These are phyloP conservation scores for Zalerion maritima DNA, from an alignment of 495 filamentous ascomycete genomes.

Conservation along the genomic window DNA sequence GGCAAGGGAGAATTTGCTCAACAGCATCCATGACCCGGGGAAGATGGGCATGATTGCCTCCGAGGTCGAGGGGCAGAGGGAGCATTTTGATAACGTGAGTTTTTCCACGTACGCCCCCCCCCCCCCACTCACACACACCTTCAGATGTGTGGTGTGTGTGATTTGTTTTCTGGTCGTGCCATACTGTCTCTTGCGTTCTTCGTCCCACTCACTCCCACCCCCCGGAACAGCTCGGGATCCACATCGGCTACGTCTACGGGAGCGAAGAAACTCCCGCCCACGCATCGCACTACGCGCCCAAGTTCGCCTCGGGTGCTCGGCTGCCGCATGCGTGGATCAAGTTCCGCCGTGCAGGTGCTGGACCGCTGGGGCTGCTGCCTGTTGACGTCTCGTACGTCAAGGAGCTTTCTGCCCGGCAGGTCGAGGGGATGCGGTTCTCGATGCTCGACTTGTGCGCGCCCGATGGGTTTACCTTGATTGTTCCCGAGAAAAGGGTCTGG, in stretches of 20 bases:
- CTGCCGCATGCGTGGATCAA: conserved; percentile 22
- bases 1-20: conserved; percentile 15
- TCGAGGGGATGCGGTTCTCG: conserved; percentile 14
- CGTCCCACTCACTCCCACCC: too few relatives aligned
- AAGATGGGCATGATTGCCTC: conserved; percentile 11
- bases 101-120: too few relatives aligned
- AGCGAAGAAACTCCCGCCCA: conserved; percentile 12
- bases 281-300: conserved; percentile 13
- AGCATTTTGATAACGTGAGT: conserved; percentile 27
- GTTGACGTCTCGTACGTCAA: conserved; percentile 18
- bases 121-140: too few relatives aligned
- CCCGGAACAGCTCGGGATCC: conserved; percentile 19
- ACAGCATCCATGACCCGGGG: conserved; percentile 14
- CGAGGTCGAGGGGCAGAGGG: conserved; percentile 20
- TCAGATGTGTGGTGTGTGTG: too few relatives aligned
- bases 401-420: conserved; percentile 9
- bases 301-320: conserved; percentile 15
- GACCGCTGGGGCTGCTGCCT: conserved; percentile 5
- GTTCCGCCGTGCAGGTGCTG: too few relatives aligned
- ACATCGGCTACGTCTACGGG: conserved; percentile 24
- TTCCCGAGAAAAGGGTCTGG: conserved; percentile 1
- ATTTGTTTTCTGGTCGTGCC: too few relatives aligned
- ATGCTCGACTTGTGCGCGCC: conserved; percentile 19
- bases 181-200: too few relatives aligned
- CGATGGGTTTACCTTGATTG: conserved; percentile 16